Evolutionary conservation across 768 basidiomycete genomes (phyloP).

Genomic region (Mycena belliarum): DNA sequence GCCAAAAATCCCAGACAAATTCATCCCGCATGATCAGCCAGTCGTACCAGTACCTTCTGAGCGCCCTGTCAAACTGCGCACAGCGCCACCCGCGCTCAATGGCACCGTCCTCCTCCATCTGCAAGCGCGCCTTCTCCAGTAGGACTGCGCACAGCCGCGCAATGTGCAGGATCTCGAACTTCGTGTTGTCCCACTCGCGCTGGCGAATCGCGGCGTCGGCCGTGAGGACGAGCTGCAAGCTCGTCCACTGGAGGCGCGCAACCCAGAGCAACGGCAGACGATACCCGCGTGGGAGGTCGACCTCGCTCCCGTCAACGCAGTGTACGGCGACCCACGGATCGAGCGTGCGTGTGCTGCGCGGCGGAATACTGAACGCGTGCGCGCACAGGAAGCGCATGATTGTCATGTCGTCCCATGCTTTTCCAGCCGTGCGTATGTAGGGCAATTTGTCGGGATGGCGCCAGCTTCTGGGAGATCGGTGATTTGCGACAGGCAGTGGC

Average conservation of each 20-base stretch:
- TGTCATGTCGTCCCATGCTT: slow-evolving; percentile 24
- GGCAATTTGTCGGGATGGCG: slow-evolving; percentile 42
- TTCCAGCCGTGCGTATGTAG: slow-evolving; percentile 25
- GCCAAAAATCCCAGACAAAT: slow-evolving; percentile 38
- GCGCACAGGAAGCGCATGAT: slow-evolving; percentile 36
- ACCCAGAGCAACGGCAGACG: slow-evolving; percentile 47
- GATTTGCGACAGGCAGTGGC: neutral
- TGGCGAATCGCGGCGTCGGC: slow-evolving; percentile 27
- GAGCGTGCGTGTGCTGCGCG: slow-evolving; percentile 20
- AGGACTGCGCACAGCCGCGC: slow-evolving; percentile 38
- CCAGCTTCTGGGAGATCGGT: slow-evolving; percentile 24
- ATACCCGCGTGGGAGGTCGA: slow-evolving; percentile 39
- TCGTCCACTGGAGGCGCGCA: slow-evolving; percentile 46
- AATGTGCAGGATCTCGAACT: slow-evolving; percentile 46
- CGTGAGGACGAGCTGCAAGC: slow-evolving; percentile 40
- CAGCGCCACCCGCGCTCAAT: slow-evolving; percentile 41
- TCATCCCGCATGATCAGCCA: slow-evolving; percentile 44
- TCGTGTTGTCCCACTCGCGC: slow-evolving; percentile 43
- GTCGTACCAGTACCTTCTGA: slow-evolving; percentile 41
- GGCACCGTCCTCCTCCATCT: slow-evolving; percentile 25
- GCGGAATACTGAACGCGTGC: slow-evolving; percentile 39
- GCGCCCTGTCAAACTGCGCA: slow-evolving; percentile 42
- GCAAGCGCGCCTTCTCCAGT: slow-evolving; percentile 34
- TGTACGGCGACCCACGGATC: slow-evolving; percentile 24
- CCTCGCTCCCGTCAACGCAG: slow-evolving; percentile 19